phyloP scores from a whole-genome alignment of 2,329 filamentous ascomycete genomes.

The Clarireedia hainanense region DNA sequence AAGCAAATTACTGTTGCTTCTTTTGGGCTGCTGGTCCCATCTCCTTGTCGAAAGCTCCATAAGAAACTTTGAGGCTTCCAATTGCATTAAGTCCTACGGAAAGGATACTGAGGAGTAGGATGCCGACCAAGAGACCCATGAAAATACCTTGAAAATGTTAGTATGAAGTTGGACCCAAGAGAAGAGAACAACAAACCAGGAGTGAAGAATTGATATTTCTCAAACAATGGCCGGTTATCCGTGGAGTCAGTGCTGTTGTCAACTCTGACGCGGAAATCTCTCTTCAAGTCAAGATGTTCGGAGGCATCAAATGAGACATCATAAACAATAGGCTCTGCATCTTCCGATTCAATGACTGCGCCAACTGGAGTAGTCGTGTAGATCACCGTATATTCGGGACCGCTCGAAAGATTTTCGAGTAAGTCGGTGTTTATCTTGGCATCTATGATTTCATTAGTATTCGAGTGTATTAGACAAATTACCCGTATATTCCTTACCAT shows the following conservation, averaged over 20 bases:
- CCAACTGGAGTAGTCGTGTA: conserved; percentile 56
- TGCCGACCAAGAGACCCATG: conserved; percentile 66
- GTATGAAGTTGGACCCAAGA: neutral
- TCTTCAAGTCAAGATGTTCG: conserved; percentile 68
- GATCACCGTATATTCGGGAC: conserved; percentile 60
- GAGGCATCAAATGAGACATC: conserved; percentile 55
- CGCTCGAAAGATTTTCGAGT: conserved; percentile 29
- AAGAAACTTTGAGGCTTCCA: conserved; percentile 76
- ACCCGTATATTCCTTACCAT: conserved; percentile 33
- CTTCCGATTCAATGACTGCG: neutral
- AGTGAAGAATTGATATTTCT: conserved; percentile 91
- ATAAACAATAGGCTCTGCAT: conserved; percentile 37
- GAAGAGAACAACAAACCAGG: conserved; percentile 53
- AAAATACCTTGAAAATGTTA: conserved; percentile 60
- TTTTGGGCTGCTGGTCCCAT: conserved; percentile 84
- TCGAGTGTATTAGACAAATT: no score
- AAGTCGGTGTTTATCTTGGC: conserved; percentile 17
- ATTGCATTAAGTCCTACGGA: conserved; percentile 72
- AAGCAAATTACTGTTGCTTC: conserved; percentile 50
- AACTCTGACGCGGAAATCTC: conserved; percentile 34
- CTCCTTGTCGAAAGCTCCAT: conserved; percentile 94
- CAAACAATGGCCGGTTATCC: conserved; percentile 58
- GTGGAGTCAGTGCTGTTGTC: conserved; percentile 37
- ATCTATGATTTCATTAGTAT: conserved; percentile 17
- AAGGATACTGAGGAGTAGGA: conserved; percentile 70